phyloP scores from a whole-genome alignment of 345 rosid genomes.

The Heritiera fomes region DNA sequence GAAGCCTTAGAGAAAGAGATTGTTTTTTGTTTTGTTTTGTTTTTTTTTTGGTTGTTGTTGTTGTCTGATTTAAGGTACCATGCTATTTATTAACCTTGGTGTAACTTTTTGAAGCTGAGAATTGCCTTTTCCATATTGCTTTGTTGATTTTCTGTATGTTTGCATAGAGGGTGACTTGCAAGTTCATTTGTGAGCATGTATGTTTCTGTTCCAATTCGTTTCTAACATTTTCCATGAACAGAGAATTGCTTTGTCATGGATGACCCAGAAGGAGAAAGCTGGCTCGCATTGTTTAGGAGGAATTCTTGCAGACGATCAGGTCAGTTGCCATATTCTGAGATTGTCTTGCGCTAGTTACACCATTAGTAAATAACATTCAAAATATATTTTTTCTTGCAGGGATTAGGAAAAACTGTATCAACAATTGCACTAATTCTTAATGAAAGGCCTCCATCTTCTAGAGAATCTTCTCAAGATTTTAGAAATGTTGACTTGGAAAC shows the following conservation, averaged over 20 bases:
- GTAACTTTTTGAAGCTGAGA: slow-evolving; percentile 3
- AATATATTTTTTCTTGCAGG: slow-evolving; percentile 49
- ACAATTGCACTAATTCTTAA: slow-evolving; percentile 92
- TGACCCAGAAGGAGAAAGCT: slow-evolving; percentile 80
- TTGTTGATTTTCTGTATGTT: slow-evolving; percentile 18
- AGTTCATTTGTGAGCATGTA: slow-evolving; percentile 3
- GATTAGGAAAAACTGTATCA: slow-evolving; percentile 90
- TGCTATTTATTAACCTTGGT: background rate
- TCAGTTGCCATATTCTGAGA: slow-evolving; percentile 24
- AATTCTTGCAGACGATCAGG: slow-evolving; percentile 99
- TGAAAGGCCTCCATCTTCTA: slow-evolving; percentile 61
- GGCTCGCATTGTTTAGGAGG: slow-evolving; percentile 77
- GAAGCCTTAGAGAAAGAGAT: background rate
- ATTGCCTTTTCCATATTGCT: background rate
- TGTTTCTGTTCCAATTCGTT: background rate
- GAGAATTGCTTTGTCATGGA: slow-evolving; percentile 98
- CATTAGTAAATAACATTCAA: background rate
- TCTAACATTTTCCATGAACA: slow-evolving; percentile 36
- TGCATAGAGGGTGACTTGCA: background rate
- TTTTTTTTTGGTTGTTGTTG: background rate
- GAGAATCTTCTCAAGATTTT: slow-evolving; percentile 35
- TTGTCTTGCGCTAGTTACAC: background rate
- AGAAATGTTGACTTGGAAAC: slow-evolving; percentile 51
- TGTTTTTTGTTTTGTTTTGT: background rate
- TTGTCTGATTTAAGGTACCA: background rate